Evolutionary conservation across 2,329 filamentous ascomycete species (phyloP).

Genomic region (Trichoderma arundinaceum): DNA sequence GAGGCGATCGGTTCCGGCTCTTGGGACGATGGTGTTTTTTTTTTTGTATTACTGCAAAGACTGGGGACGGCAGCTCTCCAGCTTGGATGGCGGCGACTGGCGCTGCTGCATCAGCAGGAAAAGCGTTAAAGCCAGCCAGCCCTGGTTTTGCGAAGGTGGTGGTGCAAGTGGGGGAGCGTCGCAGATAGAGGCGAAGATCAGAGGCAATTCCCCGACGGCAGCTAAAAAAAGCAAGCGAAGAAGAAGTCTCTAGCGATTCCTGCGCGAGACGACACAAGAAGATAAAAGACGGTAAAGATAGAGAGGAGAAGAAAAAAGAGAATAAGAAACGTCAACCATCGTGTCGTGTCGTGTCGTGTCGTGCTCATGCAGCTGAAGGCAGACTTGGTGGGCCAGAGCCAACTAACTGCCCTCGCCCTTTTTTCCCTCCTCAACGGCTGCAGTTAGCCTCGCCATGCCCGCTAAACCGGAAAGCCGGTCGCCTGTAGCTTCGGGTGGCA

Average conservation of each 20-base stretch:
- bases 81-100: conserved; percentile 19
- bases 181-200: neutral
- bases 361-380: conserved; percentile 22
- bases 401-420: neutral
- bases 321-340: neutral
- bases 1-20: neutral
- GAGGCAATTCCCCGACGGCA: neutral
- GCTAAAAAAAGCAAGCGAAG: neutral
- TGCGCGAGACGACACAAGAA: conserved; percentile 9
- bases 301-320: neutral
- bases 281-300: neutral
- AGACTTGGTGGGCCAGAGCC: conserved; percentile 28
- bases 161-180: conserved; percentile 25
- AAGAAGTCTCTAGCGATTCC: conserved; percentile 12
- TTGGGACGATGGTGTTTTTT: neutral
- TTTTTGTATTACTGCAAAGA: conserved; percentile 7
- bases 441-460: conserved; percentile 30
- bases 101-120: conserved; percentile 25
- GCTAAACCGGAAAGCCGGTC: conserved; percentile 16
- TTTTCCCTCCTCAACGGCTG: conserved; percentile 1
- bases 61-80: conserved; percentile 1
- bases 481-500: conserved; percentile 32
- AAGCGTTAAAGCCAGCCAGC: conserved; percentile 17
- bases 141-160: conserved; percentile 13
- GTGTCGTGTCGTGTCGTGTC: neutral